Evolutionary conservation across 805 yeast species (phyloP).

Genomic region (Myxozyma neglecta): DNA sequence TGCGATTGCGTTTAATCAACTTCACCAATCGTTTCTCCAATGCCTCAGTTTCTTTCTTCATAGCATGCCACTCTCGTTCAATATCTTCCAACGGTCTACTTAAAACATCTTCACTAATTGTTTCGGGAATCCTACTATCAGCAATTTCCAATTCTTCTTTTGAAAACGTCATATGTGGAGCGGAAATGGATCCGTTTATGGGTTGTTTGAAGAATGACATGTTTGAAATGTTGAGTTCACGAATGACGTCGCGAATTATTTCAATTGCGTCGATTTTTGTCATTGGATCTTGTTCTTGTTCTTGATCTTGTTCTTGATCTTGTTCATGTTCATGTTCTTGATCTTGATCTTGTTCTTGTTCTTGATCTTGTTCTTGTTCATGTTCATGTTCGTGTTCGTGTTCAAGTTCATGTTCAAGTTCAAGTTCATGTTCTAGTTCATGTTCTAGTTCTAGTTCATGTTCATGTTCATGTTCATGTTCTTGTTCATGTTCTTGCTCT

Average conservation of each 20-base stretch:
- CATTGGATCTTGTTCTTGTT: background rate
- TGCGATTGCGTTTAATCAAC: conserved; percentile 17
- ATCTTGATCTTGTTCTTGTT: no score
- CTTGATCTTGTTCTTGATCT: no score
- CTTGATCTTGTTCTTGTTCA: no score
- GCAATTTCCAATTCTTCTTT: conserved; percentile 15
- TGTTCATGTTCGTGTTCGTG: no score
- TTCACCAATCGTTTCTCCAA: conserved; percentile 22
- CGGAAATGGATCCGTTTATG: conserved; percentile 1
- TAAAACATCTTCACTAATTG: background rate
- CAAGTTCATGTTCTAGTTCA: no score
- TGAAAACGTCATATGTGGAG: conserved; percentile 11
- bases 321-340: no score
- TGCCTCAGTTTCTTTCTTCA: conserved; percentile 18
- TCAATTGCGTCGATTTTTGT: conserved; percentile 3
- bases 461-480: background rate
- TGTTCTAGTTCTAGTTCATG: background rate
- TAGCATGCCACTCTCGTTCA: conserved; percentile 21
- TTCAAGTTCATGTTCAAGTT: no score
- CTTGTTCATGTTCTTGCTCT: background rate
- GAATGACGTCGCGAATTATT: background rate
- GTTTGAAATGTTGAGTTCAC: conserved; percentile 4
- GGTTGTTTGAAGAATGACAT: conserved; percentile 14
- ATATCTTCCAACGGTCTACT: conserved; percentile 16
- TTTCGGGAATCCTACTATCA: background rate